phyloP scores from a whole-genome alignment of 164 flowering plant species.

The Kingdonia uniflora region DNA sequence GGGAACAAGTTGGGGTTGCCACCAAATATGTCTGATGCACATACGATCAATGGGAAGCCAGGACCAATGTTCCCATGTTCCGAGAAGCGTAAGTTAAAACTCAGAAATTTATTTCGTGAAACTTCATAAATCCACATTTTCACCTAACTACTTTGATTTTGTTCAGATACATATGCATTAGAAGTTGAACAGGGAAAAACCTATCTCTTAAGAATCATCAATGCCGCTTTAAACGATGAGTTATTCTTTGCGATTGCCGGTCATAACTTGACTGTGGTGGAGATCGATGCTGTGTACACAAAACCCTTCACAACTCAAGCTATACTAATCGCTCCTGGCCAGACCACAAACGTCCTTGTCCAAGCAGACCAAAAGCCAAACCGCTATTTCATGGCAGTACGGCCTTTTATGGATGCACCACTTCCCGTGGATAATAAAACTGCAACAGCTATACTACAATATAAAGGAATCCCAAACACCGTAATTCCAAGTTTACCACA shows the following conservation, averaged over 20 bases:
- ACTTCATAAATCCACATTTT: neutral
- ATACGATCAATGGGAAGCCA: constrained; percentile 59
- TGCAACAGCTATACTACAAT: constrained; percentile 40
- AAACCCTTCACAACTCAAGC: constrained; percentile 37
- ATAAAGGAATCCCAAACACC: constrained; percentile 33
- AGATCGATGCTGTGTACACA: constrained; percentile 46
- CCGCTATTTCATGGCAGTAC: constrained; percentile 39
- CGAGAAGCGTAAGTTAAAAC: constrained; percentile 33
- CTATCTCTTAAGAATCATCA: constrained; percentile 40
- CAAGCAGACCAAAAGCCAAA: constrained; percentile 24
- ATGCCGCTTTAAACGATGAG: constrained; percentile 45
- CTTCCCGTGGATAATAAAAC: constrained; percentile 38
- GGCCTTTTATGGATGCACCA: constrained; percentile 36
- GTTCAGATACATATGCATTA: constrained; percentile 33
- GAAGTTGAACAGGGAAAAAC: constrained; percentile 43
- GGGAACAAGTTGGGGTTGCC: constrained; percentile 44
- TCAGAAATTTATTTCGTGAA: no score
- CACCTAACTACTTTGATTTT: neutral
- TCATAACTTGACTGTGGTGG: constrained; percentile 49
- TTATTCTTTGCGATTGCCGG: constrained; percentile 40
- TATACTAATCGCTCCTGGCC: constrained; percentile 45
- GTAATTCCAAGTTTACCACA: constrained; percentile 28
- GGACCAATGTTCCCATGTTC: constrained; percentile 58
- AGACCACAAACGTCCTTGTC: constrained; percentile 42
- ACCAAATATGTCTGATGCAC: constrained; percentile 50